Evolutionary conservation across 352 stramenopile genomes (phyloP), one percentile per base, ranked within the genome.

Genomic region (Globisporangium orthogonon): DNA sequence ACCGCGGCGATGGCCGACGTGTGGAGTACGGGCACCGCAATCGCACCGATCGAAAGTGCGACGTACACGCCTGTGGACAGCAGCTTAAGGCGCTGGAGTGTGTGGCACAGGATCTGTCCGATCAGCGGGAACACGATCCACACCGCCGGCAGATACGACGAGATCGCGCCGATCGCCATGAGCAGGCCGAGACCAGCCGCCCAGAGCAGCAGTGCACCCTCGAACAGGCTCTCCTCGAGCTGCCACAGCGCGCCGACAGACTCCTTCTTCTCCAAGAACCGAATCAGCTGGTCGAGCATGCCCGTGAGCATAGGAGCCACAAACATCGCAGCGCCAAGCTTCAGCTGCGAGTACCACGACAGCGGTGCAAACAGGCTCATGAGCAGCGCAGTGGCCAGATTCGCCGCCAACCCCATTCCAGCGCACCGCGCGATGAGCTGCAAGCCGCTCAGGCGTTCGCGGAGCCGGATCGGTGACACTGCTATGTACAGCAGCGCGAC

Each of bases 311-410:
- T 73, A 2, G 76, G 74, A 7, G 60, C 43, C 7, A 85, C 33
- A 47, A 83, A 89, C 49, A 74, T 56, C 7, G 47, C 53, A 4
- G 67, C 79, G 4, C 69, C 79, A 7, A 87, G 55, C 41, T 80
- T 76, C 6, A 76, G 73, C 50, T 75, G 62, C 2, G 76, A 80
- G 57, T 87, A 92, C 82, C 82, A 92, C 17, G 78, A 69, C 5
- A 92, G 59, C 5, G 82, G 82, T 0, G 79, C 76, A 54, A 84
- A 86, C 33, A 89, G 51, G 50, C 73, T 83, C n/a, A 92, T 54
- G 29, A 89, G 30, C 31, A 76, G 43, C 3, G 60, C 74, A 17
- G 83, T 67, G 13, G 61, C 55, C n/a, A 92, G 59, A 1, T 65
- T 69, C 11, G 69, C 52, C 0, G 47, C 67, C 23, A 86, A 43